Base-by-base conservation (phyloP, 257 asterid genomes). In the Nicotiana paniculata region DNA sequence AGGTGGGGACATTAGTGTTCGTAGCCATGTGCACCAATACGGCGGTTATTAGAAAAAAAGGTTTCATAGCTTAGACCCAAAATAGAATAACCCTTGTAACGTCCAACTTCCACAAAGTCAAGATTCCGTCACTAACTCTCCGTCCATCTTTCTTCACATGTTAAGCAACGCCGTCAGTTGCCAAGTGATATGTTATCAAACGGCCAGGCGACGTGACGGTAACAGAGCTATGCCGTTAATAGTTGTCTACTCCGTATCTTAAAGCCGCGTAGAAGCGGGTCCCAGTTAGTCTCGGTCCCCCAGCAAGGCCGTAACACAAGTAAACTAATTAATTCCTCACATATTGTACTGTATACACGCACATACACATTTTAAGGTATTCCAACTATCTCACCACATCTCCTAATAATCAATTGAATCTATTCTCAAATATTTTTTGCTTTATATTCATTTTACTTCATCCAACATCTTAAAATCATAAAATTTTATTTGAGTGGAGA, bases 211-310 rank as follows among this genome's bases (percentile, higher is more conserved):
- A 51, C 63, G 43, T 51, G 28, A 75, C 43, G 79, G 37, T 55
- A 72, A 32, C 58, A 39, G 5, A 39, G 28, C 5, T 10, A 26
- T n/a, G 35, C 33, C 78, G 78, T 43, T 46, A 46, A 15, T 46
- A 24, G 46, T 26, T 51, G 80, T 75, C 46, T 51, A 16, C 28
- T 75, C 63, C 46, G 80, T 75, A 51, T 51, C 46, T 75, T 69
- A 28, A 79, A 83, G 86, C 93, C 93, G 93, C 93, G 94, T 90
- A 57, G 77, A 81, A 84, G 78, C 75, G 87, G 91, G 87, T 17
- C 91, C 89, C 85, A 54, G 32, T 43, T 65, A 85, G 85, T 89
- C 81, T 72, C 77, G 66, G 75, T 62, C 83, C 85, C 90, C 86
- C 89, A 88, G 89, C 90, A 81, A 82, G 72, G 91, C 88, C 58